Conservation (phyloP, 2,329 filamentous ascomycete genomes). For the Neofusicoccum parvum region DNA sequence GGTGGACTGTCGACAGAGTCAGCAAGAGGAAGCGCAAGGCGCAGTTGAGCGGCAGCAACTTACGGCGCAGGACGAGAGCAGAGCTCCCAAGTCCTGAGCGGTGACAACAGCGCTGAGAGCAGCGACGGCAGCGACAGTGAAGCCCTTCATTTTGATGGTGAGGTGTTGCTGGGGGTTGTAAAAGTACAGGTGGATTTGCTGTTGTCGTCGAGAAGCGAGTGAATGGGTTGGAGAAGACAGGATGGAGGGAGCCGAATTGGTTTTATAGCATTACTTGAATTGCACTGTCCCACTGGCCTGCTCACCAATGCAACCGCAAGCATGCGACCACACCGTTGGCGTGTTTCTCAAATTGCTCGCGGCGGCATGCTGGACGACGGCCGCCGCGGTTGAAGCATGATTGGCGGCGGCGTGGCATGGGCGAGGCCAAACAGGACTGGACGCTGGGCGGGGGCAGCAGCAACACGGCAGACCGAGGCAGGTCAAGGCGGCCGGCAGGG, state of each 20-base stretch:
- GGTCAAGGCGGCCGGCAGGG: neutral
- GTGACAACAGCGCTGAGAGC: slow-evolving; percentile 4
- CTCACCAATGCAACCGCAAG: neutral
- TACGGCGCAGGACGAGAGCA: slow-evolving; percentile 17
- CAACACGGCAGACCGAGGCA: slow-evolving; percentile 11
- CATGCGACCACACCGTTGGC: neutral
- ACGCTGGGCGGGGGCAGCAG: neutral
- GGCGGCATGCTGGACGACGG: neutral
- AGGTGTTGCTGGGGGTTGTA: neutral
- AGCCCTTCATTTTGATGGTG: slow-evolving; percentile 3
- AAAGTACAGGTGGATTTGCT: neutral
- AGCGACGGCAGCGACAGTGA: neutral
- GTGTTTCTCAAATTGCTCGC: neutral
- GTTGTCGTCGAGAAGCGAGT: neutral
- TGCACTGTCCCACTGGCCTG: neutral
- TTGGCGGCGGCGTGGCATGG: neutral
- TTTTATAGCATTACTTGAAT: neutral
- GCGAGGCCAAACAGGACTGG: neutral
- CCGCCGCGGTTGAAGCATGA: neutral
- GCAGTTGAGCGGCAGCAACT: neutral
- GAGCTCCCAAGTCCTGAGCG: slow-evolving; percentile 10
- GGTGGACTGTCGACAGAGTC: neutral
- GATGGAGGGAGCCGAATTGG: neutral
- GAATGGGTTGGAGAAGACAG: neutral
- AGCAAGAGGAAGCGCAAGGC: neutral